Conservation (phyloP, 345 rosid species). For the Brassica carinata region DNA sequence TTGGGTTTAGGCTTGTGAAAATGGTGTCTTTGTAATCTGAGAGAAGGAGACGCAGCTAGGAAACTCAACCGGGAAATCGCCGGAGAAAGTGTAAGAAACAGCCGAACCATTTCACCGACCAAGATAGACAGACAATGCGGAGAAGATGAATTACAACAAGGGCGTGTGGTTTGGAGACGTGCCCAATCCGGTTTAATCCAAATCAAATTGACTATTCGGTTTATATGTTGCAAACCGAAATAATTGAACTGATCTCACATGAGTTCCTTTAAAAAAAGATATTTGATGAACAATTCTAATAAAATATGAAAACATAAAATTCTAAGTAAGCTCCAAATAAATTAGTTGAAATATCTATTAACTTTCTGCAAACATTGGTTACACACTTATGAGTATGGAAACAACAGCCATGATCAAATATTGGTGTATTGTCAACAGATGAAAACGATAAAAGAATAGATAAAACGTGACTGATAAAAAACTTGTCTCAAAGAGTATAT, state of each 20-base stretch:
- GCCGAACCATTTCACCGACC: conserved; percentile 34
- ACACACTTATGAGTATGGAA: too few relatives aligned
- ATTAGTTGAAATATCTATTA: too few relatives aligned
- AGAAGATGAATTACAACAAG: conserved; percentile 12
- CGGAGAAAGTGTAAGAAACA: conserved; percentile 35
- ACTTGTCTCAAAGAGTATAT: too few relatives aligned
- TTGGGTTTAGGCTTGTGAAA: not conserved
- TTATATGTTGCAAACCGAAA: not conserved
- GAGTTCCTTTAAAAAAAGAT: too few relatives aligned
- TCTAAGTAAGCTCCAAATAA: too few relatives aligned
- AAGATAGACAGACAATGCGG: not conserved
- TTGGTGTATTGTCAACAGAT: too few relatives aligned
- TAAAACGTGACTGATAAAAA: too few relatives aligned
- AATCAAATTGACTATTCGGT: not conserved
- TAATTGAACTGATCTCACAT: not conserved
- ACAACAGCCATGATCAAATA: too few relatives aligned
- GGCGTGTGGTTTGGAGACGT: not conserved
- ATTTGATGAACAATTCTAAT: too few relatives aligned
- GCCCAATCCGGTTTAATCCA: conserved; percentile 18
- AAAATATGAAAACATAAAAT: too few relatives aligned
- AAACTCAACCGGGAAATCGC: conserved; percentile 23
- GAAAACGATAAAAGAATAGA: too few relatives aligned
- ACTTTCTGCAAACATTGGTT: too few relatives aligned
- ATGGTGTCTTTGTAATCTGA: conserved; percentile 11
- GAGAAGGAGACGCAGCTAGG: conserved; percentile 8